A percentile compares a stretch with the other conserved stretches of the same genome.
Conservation (phyloP, 495 filamentous ascomycete species). For the Schizothecium vesticola region DNA sequence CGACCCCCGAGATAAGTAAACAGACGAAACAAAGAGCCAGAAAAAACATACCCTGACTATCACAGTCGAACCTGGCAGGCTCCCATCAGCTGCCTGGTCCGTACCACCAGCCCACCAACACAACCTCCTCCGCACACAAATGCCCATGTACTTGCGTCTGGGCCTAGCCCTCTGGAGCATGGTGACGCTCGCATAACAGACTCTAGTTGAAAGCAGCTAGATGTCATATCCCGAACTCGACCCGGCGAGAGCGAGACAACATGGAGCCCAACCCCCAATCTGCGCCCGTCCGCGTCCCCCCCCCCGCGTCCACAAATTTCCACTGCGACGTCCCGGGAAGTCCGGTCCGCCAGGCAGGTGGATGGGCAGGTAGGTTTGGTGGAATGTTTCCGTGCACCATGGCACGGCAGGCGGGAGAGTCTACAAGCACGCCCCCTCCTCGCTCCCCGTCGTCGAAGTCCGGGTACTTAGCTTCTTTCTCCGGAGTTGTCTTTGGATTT, state of each 20-base stretch:
- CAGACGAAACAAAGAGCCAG: too few species aligned
- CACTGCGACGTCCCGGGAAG: neutral
- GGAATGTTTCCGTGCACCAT: neutral
- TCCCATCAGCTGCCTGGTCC: too few species aligned
- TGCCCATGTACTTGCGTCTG: neutral
- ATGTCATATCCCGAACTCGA: neutral
- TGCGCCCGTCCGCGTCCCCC: neutral
- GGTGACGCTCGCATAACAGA: neutral
- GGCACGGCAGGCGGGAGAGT: neutral
- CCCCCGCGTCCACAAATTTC: neutral
- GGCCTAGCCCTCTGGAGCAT: neutral
- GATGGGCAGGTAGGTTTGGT: neutral
- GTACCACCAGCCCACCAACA: neutral
- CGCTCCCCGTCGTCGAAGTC: too few species aligned
- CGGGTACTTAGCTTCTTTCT: neutral
- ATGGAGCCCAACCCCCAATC: neutral
- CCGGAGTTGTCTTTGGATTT: neutral
- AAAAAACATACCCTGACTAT: too few species aligned
- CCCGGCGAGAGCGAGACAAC: neutral
- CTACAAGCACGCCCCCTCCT: neutral
- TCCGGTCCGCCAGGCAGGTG: neutral
- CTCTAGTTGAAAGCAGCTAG: neutral
- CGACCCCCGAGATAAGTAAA: too few species aligned
- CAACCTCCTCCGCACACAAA: too few species aligned
- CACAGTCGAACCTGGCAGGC: too few species aligned